Base-by-base conservation (phyloP, 257 asterid species). In the Orobanche coerulescens region DNA sequence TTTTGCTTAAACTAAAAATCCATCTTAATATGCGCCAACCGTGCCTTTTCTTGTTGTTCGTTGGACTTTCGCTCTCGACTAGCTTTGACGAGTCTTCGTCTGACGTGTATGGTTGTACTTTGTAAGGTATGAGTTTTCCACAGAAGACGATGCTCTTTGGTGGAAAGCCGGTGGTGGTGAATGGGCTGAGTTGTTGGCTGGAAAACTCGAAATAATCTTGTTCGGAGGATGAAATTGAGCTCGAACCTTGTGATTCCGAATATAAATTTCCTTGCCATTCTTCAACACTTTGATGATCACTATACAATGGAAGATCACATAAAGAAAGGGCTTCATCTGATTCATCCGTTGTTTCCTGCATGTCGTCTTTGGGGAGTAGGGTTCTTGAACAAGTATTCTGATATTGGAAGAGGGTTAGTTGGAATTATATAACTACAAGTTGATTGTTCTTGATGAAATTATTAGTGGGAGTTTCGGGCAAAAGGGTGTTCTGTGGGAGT, bases 311-410 rank as follows among this genome's bases (percentile, higher is more conserved):
- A 13, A 81, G 81, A 58, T 81, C 94, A 67, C 85, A 77, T 5
- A 88, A 70, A 39, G 96, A 85, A 15, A 88, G 85, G n/a, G 94
- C 79, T 3, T 88, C 96, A 31, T 74, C 84, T 12, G 59, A 69
- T 22, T 76, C 90, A 19, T 78, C 82, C 20, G 59, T 4, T 12
- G 56, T 10, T 7, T 33, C 62, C 8, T 69, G 63, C 79, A 64
- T 75, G 53, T 36, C 71, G 62, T 48, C 40, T 61, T 65, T 67
- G 33, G 55, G 10, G 68, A 50, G 47, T 49, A 50, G 43, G 62
- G 48, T 47, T 79, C 72, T 73, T 66, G 36, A 55, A 15, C 26
- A 22, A 47, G 42, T 72, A 70, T 63, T 30, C 9, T 68, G 64
- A 34, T 25, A 22, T 24, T 50, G 15, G 33, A 9, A 16, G 18